Percentiles rank a stretch among this genome's conserved stretches.
These are phyloP conservation scores for Kalanchoe fedtschenkoi DNA, from an alignment of 164 flowering plant species.

Conservation along the genomic window DNA sequence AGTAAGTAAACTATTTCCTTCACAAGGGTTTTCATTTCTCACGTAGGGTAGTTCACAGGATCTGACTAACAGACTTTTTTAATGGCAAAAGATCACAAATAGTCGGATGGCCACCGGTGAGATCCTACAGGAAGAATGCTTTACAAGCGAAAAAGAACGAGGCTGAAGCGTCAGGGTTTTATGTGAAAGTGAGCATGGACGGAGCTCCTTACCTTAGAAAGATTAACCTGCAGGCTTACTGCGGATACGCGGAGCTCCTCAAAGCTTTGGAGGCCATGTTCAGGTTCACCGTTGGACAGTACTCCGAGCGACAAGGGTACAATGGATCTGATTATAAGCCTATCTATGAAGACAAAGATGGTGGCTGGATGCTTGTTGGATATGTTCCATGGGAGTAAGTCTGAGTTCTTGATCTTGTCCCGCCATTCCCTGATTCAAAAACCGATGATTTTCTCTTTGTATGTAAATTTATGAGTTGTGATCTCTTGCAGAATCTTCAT, in stretches of 20 bases:
- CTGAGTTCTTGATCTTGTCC: conserved; percentile 19
- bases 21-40: too few species aligned
- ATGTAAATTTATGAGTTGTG: too few species aligned
- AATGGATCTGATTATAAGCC: conserved; percentile 67
- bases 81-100: conserved; percentile 41
- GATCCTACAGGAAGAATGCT: conserved; percentile 56
- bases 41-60: too few species aligned
- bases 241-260: conserved; percentile 53
- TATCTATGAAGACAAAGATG: conserved; percentile 89
- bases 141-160: conserved; percentile 38
- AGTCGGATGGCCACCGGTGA: conserved; percentile 84
- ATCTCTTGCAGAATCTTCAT: conserved; percentile 56
- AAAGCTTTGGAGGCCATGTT: conserved; percentile 67
- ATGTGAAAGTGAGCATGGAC: conserved; percentile 87
- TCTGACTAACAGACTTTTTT: not conserved
- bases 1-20: conserved; percentile 45
- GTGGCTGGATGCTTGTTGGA: conserved; percentile 94
- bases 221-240: conserved; percentile 59
- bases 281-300: conserved; percentile 52
- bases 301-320: conserved; percentile 61
- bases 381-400: conserved; percentile 97
- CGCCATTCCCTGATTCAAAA: conserved; percentile 8
- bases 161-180: conserved; percentile 34
- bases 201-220: conserved; percentile 86
- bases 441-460: too few species aligned